phyloP scores from a whole-genome alignment of 352 stramenopile species.

The Blastocystis sp. region DNA sequence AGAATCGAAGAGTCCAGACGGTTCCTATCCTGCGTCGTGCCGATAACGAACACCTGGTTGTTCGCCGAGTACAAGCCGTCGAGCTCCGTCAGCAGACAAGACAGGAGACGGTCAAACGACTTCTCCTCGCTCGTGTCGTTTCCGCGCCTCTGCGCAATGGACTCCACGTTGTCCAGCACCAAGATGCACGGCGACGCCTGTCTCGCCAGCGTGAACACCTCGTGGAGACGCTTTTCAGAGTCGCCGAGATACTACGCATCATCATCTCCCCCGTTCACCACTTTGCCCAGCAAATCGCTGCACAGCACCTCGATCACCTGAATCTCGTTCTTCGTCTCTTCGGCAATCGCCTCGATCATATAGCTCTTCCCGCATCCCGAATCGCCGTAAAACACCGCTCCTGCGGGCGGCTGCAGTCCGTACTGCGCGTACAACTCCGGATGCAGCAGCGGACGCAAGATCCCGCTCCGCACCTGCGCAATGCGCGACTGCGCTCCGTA shows the following conservation, averaged over 20 bases:
- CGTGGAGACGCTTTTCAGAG: constrained; percentile 85
- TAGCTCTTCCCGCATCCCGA: constrained; percentile 76
- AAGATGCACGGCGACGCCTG: constrained; percentile 85
- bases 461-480: background rate
- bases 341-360: constrained; percentile 67
- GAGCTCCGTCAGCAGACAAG: constrained; percentile 88
- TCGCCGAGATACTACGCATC: constrained; percentile 79
- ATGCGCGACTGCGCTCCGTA: constrained; percentile 35
- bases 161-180: constrained; percentile 90
- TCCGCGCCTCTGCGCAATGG: constrained; percentile 83
- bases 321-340: constrained; percentile 57
- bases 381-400: constrained; percentile 76
- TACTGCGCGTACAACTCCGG: constrained; percentile 50
- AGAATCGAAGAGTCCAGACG: constrained; percentile 85
- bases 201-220: constrained; percentile 85
- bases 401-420: constrained; percentile 61
- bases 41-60: constrained; percentile 81
- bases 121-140: constrained; percentile 89
- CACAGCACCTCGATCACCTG: constrained; percentile 86
- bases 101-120: constrained; percentile 87
- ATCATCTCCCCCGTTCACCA: constrained; percentile 75
- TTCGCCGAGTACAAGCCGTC: constrained; percentile 80
- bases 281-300: constrained; percentile 86
- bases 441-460: constrained; percentile 56
- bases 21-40: constrained; percentile 82